phyloP scores from a whole-genome alignment of 768 basidiomycete species.

The Psilocybe sp. region DNA sequence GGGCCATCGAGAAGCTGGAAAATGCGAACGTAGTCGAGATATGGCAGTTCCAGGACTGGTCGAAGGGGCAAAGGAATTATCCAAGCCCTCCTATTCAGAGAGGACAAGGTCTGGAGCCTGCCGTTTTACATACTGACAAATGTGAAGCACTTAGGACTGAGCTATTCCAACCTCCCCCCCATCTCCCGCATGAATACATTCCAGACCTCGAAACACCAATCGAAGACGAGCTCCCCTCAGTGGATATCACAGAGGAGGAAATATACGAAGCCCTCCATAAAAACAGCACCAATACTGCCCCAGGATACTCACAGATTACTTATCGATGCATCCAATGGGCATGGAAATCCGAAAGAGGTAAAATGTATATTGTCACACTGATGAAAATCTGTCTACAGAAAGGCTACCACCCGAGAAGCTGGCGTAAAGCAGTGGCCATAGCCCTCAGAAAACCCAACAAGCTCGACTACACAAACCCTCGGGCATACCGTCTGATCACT shows the following conservation, averaged over 20 bases:
- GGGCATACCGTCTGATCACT: conserved; percentile 31
- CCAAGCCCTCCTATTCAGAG: conserved; percentile 20
- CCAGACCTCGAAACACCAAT: conserved; percentile 1
- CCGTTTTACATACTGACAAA: conserved; percentile 18
- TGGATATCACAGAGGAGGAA: conserved; percentile 16
- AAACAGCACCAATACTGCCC: conserved; percentile 16
- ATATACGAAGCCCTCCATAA: conserved; percentile 17
- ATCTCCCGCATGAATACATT: not conserved
- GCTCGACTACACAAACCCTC: conserved; percentile 29
- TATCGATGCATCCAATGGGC: conserved; percentile 24
- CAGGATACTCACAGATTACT: conserved; percentile 20
- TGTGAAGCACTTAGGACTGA: conserved; percentile 16
- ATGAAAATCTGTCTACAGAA: conserved; percentile 17
- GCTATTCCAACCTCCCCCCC: conserved; percentile 20
- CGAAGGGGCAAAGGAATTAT: conserved; percentile 20
- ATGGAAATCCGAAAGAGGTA: conserved; percentile 9
- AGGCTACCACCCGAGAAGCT: conserved; percentile 24
- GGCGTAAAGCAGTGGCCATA: conserved; percentile 25
- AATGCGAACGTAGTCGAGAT: conserved; percentile 16
- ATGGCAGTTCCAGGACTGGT: conserved; percentile 22
- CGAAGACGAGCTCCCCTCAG: conserved; percentile 12
- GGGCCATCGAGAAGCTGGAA: conserved; percentile 16
- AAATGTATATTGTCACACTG: conserved; percentile 4
- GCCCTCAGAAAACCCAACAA: conserved; percentile 33
- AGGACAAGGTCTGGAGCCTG: conserved; percentile 7